These are phyloP conservation scores for Eucalyptus curtisii DNA, from an alignment of 345 rosid species.

Conservation along the genomic window DNA sequence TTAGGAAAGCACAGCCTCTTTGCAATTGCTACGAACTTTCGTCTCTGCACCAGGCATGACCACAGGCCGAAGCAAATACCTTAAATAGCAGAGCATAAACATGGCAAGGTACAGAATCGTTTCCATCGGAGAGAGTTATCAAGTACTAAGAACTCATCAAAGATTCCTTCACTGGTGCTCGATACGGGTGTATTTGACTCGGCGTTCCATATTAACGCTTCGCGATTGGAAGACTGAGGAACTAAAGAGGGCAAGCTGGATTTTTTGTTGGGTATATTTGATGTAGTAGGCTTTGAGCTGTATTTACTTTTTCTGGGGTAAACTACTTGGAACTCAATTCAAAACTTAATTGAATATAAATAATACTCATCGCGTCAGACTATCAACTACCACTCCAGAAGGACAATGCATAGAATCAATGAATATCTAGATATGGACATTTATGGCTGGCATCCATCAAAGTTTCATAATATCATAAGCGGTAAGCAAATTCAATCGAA, in stretches of 20 bases:
- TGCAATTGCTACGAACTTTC: no score
- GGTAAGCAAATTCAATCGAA: no score
- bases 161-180: neutral
- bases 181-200: no score
- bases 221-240: neutral
- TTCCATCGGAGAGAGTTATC: neutral
- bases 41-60: neutral
- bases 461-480: no score
- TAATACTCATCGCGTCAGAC: no score
- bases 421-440: no score
- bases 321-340: no score
- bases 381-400: neutral
- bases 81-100: neutral
- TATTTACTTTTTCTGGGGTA: neutral
- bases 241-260: neutral
- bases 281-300: neutral
- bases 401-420: no score
- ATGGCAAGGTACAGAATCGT: neutral
- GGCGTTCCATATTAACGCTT: no score
- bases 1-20: no score
- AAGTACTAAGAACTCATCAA: neutral
- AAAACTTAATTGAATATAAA: no score
- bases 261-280: neutral
- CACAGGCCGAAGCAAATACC: neutral
- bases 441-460: no score